Evolutionary conservation across 257 asterid species (phyloP), one percentile per base, ranked within the genome.

Genomic region (Nicotiana tabacum): DNA sequence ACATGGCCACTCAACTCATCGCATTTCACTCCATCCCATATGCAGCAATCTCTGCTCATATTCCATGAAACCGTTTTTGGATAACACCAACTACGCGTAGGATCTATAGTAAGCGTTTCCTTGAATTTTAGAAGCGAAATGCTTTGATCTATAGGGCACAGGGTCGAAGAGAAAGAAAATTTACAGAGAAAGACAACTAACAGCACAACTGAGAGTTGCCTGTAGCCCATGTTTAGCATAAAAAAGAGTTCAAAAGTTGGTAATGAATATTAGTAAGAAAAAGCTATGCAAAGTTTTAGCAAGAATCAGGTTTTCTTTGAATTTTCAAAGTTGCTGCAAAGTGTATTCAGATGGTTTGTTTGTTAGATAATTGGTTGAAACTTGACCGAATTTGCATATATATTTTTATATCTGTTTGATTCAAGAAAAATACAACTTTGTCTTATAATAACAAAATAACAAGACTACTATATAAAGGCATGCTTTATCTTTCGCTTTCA

Each of bases 11-110:
- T 82, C 12, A 68, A 21, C 21, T 35, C 43, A 35, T 77, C 80
- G 30, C 88, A 82, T 5, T 58, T 85, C 5, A 85, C 78, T 39
- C 86, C 88, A 29, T 83, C 81, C 86, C 88, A 83, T 7, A 0
- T 24, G 18, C 88, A 83, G 11, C 86, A 83, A 12, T 85, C 86
- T 12, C 57, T 79, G 30, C 82, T 85, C 24, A 27, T 29, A 18
- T 80, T 80, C 88, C 86, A 83, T 48, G 86, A 80, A 9, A 4
- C 30, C 0, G 35, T 85, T 72, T 65, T 72, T 0, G 83, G 66
- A 66, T 11, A 7, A 32, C 46, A 6, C 27, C 7, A 74, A 30
- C 46, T 39, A 39, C 46, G 43, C 5, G 43, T 37, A 6, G 6
- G 37, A 39, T 81, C 83, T 16, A 83, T 66, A 57, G 51, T 21